Conservation (phyloP, 164 flowering plant genomes). For the Cinnamomum chago region DNA sequence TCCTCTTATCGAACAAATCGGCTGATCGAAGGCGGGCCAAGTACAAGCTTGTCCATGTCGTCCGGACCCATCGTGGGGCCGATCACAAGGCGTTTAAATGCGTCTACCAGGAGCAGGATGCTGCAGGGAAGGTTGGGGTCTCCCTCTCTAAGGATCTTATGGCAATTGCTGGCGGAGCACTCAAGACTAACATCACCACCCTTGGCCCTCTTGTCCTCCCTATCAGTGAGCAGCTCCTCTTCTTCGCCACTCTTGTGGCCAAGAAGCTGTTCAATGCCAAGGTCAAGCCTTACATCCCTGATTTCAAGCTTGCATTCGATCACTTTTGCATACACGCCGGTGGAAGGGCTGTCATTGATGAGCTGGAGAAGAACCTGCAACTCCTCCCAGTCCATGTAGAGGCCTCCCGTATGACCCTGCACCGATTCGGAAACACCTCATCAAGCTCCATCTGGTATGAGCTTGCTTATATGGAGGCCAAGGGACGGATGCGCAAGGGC, state of each 20-base stretch:
- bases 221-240: constrained; percentile 65
- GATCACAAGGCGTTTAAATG: constrained; percentile 70
- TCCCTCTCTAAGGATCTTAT: constrained; percentile 72
- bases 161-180: constrained; percentile 72
- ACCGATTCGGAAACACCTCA: constrained; percentile 74
- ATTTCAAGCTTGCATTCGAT: constrained; percentile 79
- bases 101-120: constrained; percentile 78
- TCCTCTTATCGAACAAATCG: constrained; percentile 57
- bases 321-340: constrained; percentile 92
- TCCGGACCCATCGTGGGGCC: constrained; percentile 71
- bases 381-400: constrained; percentile 57
- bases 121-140: constrained; percentile 60
- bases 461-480: constrained; percentile 71
- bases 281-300: constrained; percentile 76
- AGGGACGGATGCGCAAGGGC: constrained; percentile 63
- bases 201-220: constrained; percentile 79
- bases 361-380: constrained; percentile 78
- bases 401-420: constrained; percentile 76
- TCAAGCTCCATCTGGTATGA: constrained; percentile 92
- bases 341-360: constrained; percentile 84
- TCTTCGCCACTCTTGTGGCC: constrained; percentile 49
- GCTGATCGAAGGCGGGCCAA: constrained; percentile 50
- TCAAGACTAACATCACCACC: constrained; percentile 71
- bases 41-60: constrained; percentile 65
- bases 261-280: constrained; percentile 51